Evolutionary conservation across 257 asterid species (phyloP), one percentile per base, ranked within the genome.

Genomic region (Gentiana macrophylla): DNA sequence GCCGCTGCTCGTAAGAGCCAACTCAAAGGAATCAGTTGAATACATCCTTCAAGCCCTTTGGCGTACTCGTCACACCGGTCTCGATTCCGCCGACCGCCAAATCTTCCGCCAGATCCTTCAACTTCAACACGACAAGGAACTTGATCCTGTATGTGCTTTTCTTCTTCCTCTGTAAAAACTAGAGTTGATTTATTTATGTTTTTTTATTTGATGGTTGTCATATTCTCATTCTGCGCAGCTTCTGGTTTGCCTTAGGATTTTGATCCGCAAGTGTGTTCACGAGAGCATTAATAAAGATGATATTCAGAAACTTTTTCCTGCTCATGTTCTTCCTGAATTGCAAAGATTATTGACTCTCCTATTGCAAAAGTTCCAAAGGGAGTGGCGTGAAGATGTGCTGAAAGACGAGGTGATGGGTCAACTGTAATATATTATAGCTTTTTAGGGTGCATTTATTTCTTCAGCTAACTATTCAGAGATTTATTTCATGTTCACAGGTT

Each of bases 51-150:
- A 85, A 68, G 89, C 82, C 37, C 86, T 85, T 53, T 85, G 92
- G 94, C 79, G 94, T 36, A 85, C 94, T 64, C 88, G 94, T 64
- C 80, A 78, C 74, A 80, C 94, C 15, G 89, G 94, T 52, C 84
- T 82, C 46, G 92, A 85, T 52, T 75, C 83, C 60, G 84, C 89
- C 59, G 94, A 85, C 73, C 86, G 89, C 32, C 68, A 76, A 62
- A 78, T 85, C 34, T 70, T 82, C 69, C 64, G 83, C 32, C 81
- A 80, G n/a, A 80, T 82, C 55, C 94, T 85, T 68, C 89, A 80
- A 34, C 89, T 85, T 56, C 60, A 77, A 33, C 63, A 56, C 59
- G 89, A 85, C 60, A 66, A 84, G 33, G 86, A 82, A 61, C 84
- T 82, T 46, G 94, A 85, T 51, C 89, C 92, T 49, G 94, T 82